phyloP scores from a whole-genome alignment of 2,329 filamentous ascomycete species.

The Penicillium brasilianum region DNA sequence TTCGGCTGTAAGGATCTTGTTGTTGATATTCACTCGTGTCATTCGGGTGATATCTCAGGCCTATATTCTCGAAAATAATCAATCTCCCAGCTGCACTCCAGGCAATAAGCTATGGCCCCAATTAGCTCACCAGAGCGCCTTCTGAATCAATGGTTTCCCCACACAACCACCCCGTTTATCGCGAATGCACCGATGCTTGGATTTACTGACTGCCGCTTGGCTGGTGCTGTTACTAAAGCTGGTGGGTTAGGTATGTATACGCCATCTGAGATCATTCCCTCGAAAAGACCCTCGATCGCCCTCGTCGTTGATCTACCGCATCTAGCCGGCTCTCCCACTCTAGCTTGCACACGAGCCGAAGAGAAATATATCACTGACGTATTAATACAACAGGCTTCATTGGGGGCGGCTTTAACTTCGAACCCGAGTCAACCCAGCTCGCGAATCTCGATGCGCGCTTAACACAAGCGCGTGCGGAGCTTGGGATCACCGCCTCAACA shows the following conservation, averaged over 20 bases:
- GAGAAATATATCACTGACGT: not conserved
- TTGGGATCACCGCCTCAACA: slow-evolving; percentile 3
- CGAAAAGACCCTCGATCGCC: not conserved
- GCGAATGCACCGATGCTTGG: slow-evolving; percentile 34
- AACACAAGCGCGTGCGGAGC: slow-evolving; percentile 14
- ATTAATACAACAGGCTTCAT: slow-evolving; percentile 27
- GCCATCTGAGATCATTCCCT: not conserved
- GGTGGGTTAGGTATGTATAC: slow-evolving; percentile 26
- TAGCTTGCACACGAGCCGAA: too few relatives aligned
- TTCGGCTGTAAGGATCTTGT: too few relatives aligned
- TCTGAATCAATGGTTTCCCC: slow-evolving; percentile 25
- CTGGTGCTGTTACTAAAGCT: slow-evolving; percentile 25
- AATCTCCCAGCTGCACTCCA: not conserved
- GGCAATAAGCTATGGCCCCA: not conserved
- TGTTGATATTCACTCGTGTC: too few relatives aligned
- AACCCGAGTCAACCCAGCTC: slow-evolving; percentile 22
- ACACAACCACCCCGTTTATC: slow-evolving; percentile 27
- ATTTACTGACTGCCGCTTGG: slow-evolving; percentile 23
- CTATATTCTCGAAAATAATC: not conserved
- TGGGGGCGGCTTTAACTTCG: slow-evolving; percentile 28
- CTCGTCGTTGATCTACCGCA: not conserved
- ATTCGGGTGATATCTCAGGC: too few relatives aligned
- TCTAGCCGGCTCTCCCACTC: not conserved
- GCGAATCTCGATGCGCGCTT: slow-evolving; percentile 21
- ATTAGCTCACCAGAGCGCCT: not conserved